Conservation (phyloP, 2,329 filamentous ascomycete species). For the Clarireedia homoeocarpa region DNA sequence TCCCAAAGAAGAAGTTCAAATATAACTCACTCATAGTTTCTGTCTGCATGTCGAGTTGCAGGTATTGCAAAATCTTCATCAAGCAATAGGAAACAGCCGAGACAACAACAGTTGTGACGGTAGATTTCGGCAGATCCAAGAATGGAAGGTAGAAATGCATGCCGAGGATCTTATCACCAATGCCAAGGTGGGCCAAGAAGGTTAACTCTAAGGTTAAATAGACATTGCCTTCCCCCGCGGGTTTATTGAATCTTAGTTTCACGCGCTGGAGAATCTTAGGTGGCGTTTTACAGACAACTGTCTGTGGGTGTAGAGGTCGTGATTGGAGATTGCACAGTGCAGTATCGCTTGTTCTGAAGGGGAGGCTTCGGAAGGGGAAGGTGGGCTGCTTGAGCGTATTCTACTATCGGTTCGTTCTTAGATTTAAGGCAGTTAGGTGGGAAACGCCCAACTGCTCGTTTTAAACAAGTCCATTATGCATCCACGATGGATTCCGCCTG, state of each 20-base stretch:
- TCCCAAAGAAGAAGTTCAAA: slow-evolving; percentile 6
- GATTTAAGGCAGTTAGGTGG: no score
- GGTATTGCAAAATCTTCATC: not conserved
- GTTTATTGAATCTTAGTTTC: not conserved
- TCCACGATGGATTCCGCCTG: no score
- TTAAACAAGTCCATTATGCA: no score
- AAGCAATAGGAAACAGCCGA: not conserved
- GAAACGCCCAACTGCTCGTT: no score
- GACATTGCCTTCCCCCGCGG: slow-evolving; percentile 3
- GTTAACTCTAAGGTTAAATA: slow-evolving; percentile 5
- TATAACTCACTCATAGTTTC: not conserved
- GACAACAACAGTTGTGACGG: not conserved
- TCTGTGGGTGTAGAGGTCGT: no score
- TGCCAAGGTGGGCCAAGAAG: slow-evolving; percentile 3
- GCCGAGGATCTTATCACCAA: slow-evolving; percentile 6
- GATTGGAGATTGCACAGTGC: no score
- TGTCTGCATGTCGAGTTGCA: not conserved
- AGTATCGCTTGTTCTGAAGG: no score
- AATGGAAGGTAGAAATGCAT: not conserved
- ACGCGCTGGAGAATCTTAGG: no score
- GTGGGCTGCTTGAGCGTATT: no score
- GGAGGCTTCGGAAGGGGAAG: no score
- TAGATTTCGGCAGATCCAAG: not conserved
- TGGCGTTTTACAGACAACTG: no score
- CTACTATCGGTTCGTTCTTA: no score